These are phyloP conservation scores for Daphne laureola DNA, from an alignment of 441 rosid species.

Conservation along the genomic window DNA sequence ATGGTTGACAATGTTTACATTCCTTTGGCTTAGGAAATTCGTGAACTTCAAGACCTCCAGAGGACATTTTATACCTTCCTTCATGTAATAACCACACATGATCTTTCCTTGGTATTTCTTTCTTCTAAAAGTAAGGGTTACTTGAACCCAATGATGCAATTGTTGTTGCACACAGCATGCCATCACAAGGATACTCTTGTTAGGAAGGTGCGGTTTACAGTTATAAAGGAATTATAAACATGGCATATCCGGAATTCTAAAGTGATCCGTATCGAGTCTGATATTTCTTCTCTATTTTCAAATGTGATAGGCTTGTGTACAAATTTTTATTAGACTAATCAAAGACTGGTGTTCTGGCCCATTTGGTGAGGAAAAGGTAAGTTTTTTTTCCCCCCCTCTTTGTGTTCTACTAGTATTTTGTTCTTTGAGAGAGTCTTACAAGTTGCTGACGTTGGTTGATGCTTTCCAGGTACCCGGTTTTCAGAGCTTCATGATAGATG, in stretches of 20 bases:
- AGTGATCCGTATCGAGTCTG: conserved; percentile 2
- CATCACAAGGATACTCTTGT: conserved; percentile 63
- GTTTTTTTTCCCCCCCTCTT: conserved; percentile 12
- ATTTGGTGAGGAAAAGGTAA: conserved; percentile 64
- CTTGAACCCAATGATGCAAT: conserved; percentile 55
- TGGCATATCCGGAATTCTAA: conserved; percentile 4
- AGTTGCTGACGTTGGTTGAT: conserved; percentile 4
- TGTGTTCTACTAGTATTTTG: conserved; percentile 2
- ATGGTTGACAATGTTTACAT: background rate
- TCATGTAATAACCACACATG: conserved; percentile 75
- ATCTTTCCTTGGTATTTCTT: conserved; percentile 76
- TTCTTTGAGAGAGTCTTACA: conserved; percentile 9
- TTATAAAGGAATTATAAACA: background rate
- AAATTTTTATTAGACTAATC: conserved; percentile 73
- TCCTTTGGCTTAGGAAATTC: conserved; percentile 53
- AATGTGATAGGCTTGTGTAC: conserved; percentile 64
- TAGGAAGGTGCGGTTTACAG: conserved; percentile 58
- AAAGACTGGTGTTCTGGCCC: conserved; percentile 80
- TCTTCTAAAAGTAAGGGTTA: conserved; percentile 47
- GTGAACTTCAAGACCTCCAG: conserved; percentile 88
- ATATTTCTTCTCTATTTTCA: conserved; percentile 14
- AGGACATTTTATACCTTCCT: conserved; percentile 74
- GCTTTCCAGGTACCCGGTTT: conserved; percentile 77
- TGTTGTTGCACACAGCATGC: conserved; percentile 63
- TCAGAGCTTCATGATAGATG: conserved; percentile 57